A percentile compares a stretch with the other conserved stretches of the same genome.
These are phyloP conservation scores for Candida chilensis DNA, from an alignment of 805 yeast genomes.

Conservation along the genomic window DNA sequence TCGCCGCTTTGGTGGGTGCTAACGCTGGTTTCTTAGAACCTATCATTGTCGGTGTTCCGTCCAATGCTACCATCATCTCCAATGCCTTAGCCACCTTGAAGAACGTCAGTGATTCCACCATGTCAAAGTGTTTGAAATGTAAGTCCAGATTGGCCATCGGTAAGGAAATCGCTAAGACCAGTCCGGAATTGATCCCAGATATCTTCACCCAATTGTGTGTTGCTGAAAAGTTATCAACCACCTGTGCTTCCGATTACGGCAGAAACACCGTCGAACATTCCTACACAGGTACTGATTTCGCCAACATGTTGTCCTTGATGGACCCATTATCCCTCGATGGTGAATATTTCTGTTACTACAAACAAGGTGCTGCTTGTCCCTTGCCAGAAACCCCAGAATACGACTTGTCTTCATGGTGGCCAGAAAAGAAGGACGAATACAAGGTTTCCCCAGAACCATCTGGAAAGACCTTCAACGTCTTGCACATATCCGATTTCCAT, in stretches of 20 bases:
- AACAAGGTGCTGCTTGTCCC: conserved; percentile 7
- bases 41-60: too few relatives aligned
- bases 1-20: too few relatives aligned
- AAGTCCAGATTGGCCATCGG: conserved; percentile 22
- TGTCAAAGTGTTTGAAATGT: conserved; percentile 21
- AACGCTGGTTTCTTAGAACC: too few relatives aligned
- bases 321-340: conserved; percentile 15
- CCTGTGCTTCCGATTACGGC: conserved; percentile 19
- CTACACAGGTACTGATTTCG: conserved; percentile 28
- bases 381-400: conserved; percentile 5
- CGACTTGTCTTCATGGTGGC: conserved; percentile 4
- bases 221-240: conserved; percentile 13
- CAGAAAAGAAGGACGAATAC: conserved; percentile 3
- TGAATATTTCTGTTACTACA: conserved; percentile 15
- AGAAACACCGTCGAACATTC: conserved; percentile 26
- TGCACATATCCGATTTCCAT: conserved; percentile 64
- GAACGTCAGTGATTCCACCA: not conserved
- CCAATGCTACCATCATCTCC: not conserved
- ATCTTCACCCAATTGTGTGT: conserved; percentile 35
- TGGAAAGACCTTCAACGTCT: conserved; percentile 39
- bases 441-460: conserved; percentile 3
- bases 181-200: conserved; percentile 29
- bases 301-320: conserved; percentile 11
- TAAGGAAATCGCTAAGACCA: conserved; percentile 21
- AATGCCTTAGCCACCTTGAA: not conserved